Conservation (phyloP, 345 rosid genomes). For the Citrus mangshanensis region DNA sequence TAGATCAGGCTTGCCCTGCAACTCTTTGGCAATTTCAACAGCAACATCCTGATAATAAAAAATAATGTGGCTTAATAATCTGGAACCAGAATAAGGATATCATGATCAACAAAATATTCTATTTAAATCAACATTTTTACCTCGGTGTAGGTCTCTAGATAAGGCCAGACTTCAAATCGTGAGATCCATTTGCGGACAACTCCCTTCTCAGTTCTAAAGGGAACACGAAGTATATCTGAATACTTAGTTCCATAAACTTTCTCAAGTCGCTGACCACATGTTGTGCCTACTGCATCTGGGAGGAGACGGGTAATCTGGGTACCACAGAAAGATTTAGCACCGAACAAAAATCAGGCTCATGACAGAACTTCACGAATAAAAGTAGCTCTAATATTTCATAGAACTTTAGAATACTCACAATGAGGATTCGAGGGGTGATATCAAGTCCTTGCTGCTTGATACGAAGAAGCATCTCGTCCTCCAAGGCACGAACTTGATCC, state of each 20-base stretch:
- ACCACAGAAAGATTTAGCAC: constrained; percentile 9
- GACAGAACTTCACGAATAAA: not conserved
- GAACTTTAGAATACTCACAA: constrained; percentile 40
- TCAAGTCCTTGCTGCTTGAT: constrained; percentile 91
- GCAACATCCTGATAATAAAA: constrained; percentile 66
- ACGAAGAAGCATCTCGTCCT: constrained; percentile 85
- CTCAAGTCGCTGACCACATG: constrained; percentile 91
- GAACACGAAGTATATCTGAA: constrained; percentile 84
- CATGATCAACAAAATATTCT: not conserved
- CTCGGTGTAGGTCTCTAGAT: constrained; percentile 87
- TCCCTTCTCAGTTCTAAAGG: constrained; percentile 80
- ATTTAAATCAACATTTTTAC: constrained; percentile 21
- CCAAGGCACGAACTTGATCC: constrained; percentile 97
- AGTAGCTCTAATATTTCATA: not conserved
- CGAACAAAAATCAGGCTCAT: not conserved
- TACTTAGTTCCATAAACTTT: constrained; percentile 72
- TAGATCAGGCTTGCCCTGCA: constrained; percentile 90
- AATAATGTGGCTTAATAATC: not conserved
- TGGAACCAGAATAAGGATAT: not conserved
- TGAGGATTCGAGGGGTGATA: constrained; percentile 77
- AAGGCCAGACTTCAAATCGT: constrained; percentile 96
- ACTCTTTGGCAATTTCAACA: constrained; percentile 65
- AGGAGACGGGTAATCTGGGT: constrained; percentile 78
- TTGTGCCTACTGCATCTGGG: constrained; percentile 91
- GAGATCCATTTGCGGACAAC: constrained; percentile 88